Percentiles rank a stretch among this genome's conserved stretches.
phyloP scores from a whole-genome alignment of 306 rosid genomes.

The Calophaca sinica region DNA sequence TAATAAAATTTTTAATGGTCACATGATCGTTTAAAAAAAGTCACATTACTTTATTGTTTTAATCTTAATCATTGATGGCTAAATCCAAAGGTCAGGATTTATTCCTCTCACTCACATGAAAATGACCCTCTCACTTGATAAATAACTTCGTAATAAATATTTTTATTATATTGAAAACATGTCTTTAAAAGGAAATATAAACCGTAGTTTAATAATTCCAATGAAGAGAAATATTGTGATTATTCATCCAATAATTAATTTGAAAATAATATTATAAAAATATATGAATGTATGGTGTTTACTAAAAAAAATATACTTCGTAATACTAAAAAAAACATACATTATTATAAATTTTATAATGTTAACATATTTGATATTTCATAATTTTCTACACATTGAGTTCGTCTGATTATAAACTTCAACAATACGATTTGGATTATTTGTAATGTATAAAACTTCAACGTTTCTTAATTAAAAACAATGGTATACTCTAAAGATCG shows the following conservation, averaged over 20 bases:
- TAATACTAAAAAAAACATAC: no score
- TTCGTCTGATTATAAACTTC: background rate
- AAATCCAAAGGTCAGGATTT: no score
- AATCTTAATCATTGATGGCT: no score
- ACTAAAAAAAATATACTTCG: no score
- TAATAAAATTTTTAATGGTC: no score
- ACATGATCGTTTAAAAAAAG: no score
- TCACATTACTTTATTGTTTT: no score
- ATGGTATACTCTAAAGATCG: no score
- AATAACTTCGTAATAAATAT: background rate
- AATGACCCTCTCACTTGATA: background rate
- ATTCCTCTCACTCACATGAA: background rate
- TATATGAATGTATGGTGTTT: no score
- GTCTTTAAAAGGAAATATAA: slow-evolving; percentile 6
- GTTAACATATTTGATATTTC: background rate
- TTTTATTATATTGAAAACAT: background rate
- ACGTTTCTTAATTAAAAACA: no score
- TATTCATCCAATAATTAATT: no score
- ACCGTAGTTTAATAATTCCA: background rate
- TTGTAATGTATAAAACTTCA: background rate
- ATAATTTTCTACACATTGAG: background rate
- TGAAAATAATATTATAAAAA: no score
- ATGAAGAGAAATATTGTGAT: background rate
- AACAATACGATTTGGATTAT: background rate
- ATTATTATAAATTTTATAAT: background rate